Percentiles rank a stretch among this genome's conserved stretches.
These are phyloP conservation scores for Peterozyma xylosa DNA, from an alignment of 805 yeast genomes.

Conservation along the genomic window DNA sequence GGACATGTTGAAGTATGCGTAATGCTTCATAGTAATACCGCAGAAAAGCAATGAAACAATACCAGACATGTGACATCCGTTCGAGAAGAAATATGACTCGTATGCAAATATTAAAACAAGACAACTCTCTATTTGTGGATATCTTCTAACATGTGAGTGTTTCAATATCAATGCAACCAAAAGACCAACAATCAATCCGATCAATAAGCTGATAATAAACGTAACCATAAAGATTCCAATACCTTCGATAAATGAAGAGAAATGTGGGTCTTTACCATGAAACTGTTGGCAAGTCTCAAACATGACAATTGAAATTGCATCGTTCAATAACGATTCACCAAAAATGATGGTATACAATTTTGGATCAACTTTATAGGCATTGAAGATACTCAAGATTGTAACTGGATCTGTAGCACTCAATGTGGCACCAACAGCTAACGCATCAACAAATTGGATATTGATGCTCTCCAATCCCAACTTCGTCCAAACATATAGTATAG, in stretches of 20 bases:
- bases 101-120: conserved; percentile 85
- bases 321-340: conserved; percentile 92
- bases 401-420: conserved; percentile 98
- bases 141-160: conserved; percentile 87
- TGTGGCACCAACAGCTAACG: conserved; percentile 95
- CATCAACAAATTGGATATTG: conserved; percentile 89
- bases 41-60: conserved; percentile 91
- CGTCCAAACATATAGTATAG: conserved; percentile 83
- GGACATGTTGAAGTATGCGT: conserved; percentile 96
- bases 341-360: conserved; percentile 93
- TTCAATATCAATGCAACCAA: conserved; percentile 84
- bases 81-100: conserved; percentile 94
- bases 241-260: conserved; percentile 85
- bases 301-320: conserved; percentile 98
- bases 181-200: conserved; percentile 84
- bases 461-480: conserved; percentile 86
- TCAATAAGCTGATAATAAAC: conserved; percentile 81
- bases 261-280: conserved; percentile 74
- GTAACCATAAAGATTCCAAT: conserved; percentile 89
- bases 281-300: conserved; percentile 97
- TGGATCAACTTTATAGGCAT: conserved; percentile 97
- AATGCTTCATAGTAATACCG: conserved; percentile 94
- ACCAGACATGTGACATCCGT: conserved; percentile 99
- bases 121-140: conserved; percentile 97
- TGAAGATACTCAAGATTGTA: conserved; percentile 90